Conservation (phyloP, 495 filamentous ascomycete genomes). For the Amniculicola lignicola region DNA sequence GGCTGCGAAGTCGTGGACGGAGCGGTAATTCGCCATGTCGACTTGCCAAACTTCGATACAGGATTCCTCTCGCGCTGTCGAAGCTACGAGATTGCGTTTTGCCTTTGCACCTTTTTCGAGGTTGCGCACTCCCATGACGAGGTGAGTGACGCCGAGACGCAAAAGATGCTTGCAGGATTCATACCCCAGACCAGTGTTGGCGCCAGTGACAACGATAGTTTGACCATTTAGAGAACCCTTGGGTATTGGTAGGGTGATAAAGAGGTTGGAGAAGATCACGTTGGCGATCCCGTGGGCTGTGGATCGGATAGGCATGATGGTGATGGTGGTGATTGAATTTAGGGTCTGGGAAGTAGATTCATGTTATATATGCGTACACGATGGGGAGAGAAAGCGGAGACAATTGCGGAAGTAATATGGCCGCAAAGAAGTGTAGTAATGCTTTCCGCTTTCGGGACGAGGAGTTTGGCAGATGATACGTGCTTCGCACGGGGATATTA, state of each 20-base stretch:
- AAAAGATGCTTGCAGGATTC: slow-evolving; percentile 35
- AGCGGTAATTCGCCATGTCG: slow-evolving; percentile 9
- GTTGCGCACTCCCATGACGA: neutral
- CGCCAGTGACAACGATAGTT: slow-evolving; percentile 38
- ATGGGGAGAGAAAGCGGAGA: too few species aligned
- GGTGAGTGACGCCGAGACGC: slow-evolving; percentile 16
- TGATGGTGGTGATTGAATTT: too few species aligned
- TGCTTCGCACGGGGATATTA: neutral
- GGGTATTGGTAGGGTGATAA: slow-evolving; percentile 43
- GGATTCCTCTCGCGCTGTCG: neutral
- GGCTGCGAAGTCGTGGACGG: slow-evolving; percentile 4
- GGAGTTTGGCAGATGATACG: neutral
- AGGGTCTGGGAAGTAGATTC: too few species aligned
- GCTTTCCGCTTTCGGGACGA: too few species aligned
- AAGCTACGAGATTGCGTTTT: neutral
- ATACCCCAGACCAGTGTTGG: slow-evolving; percentile 36
- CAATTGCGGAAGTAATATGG: neutral
- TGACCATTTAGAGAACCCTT: slow-evolving; percentile 38
- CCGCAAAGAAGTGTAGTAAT: neutral
- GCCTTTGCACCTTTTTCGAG: neutral
- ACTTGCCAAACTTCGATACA: slow-evolving; percentile 12
- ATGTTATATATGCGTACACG: too few species aligned
- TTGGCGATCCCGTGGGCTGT: neutral
- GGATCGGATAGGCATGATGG: neutral
- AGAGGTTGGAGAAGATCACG: slow-evolving; percentile 5